Percentiles rank a stretch among this genome's conserved stretches.
Evolutionary conservation across 352 stramenopile species (phyloP).

Genomic region (Phytophthora kernoviae): DNA sequence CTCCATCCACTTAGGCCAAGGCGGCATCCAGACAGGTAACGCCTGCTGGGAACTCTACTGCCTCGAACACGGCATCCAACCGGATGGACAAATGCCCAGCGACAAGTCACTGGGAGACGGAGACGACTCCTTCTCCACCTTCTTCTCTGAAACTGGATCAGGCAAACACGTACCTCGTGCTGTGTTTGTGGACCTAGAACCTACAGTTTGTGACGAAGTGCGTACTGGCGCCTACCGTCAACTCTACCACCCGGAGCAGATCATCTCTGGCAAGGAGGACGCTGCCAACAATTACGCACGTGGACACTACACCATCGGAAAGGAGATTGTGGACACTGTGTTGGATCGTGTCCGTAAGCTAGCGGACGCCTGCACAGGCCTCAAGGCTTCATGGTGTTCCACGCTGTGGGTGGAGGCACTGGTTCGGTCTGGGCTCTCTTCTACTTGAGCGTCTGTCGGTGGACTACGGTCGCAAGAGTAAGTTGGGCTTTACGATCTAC

Average conservation of each 20-base stretch:
- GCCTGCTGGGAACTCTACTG: slow-evolving; percentile 95
- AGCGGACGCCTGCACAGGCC: slow-evolving; percentile 95
- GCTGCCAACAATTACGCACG: slow-evolving; percentile 92
- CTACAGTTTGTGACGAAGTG: slow-evolving; percentile 97
- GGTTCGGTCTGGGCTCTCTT: slow-evolving; percentile 97
- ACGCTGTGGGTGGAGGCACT: slow-evolving; percentile 97
- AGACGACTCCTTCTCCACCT: slow-evolving; percentile 74
- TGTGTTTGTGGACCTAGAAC: slow-evolving; percentile 98
- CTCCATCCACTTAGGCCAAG: slow-evolving; percentile 97
- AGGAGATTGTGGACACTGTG: slow-evolving; percentile 96
- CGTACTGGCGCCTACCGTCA: slow-evolving; percentile 95
- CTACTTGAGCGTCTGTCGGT: slow-evolving; percentile 96
- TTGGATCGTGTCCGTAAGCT: slow-evolving; percentile 97
- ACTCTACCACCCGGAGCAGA: slow-evolving; percentile 98
- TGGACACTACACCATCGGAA: slow-evolving; percentile 92
- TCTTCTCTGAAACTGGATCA: slow-evolving; percentile 87
- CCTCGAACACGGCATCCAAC: slow-evolving; percentile 93
- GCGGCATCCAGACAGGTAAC: slow-evolving; percentile 86
- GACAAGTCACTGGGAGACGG: slow-evolving; percentile 38
- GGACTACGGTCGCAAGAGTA: slow-evolving; percentile 98
- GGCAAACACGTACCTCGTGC: slow-evolving; percentile 67
- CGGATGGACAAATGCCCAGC: slow-evolving; percentile 86
- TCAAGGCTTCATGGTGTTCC: slow-evolving; percentile 99
- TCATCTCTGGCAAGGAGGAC: slow-evolving; percentile 98
- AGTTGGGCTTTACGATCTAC: slow-evolving; percentile 97